Evolutionary conservation across 73 alveolate species (phyloP).

Genomic region (Tetrahymena thermophila): DNA sequence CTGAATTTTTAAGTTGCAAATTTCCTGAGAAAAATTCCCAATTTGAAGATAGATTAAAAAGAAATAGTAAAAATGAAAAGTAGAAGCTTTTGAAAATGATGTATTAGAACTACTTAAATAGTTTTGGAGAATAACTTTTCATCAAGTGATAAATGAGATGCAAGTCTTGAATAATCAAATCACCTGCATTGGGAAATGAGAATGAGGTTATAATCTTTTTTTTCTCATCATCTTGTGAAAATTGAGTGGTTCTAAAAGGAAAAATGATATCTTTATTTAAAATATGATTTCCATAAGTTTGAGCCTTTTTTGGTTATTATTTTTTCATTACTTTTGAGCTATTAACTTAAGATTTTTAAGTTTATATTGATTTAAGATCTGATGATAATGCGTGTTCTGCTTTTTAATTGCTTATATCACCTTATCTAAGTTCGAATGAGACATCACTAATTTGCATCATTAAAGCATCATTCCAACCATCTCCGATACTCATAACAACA

Average conservation of each 20-base stretch:
- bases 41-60: not conserved
- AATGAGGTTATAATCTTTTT: not conserved
- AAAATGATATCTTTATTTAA: not conserved
- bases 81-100: not conserved
- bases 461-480: slow-evolving; percentile 45
- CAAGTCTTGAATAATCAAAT: not conserved
- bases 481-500: slow-evolving; percentile 23
- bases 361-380: not conserved
- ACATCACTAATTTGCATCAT: slow-evolving; percentile 39
- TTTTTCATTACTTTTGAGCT: not conserved
- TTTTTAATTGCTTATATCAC: not conserved
- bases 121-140: not conserved
- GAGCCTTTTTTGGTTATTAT: not conserved
- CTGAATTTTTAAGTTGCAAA: not conserved
- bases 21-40: not conserved
- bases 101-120: not conserved
- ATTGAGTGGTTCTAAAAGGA: not conserved
- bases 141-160: not conserved
- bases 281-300: not conserved
- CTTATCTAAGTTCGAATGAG: slow-evolving; percentile 10
- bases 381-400: not conserved
- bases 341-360: not conserved
- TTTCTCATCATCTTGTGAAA: not conserved
- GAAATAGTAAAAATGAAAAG: not conserved
- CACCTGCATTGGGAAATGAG: not conserved